phyloP scores from a whole-genome alignment of 2,329 filamentous ascomycete species.

The Cladophialophora chaetospira region DNA sequence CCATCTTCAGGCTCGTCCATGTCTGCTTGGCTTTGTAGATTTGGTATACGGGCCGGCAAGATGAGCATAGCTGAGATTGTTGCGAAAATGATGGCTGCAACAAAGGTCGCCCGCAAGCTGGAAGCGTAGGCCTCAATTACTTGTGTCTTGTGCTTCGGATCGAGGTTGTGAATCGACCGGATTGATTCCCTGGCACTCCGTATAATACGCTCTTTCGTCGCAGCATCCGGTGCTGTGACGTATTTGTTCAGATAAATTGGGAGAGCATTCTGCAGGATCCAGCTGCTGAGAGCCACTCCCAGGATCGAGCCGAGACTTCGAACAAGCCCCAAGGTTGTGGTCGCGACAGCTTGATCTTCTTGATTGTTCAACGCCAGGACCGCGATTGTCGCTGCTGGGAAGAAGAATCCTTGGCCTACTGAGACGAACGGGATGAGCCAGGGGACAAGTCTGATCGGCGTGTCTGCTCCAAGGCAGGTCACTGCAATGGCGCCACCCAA shows the following conservation, averaged over 20 bases:
- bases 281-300: conserved; percentile 31
- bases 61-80: conserved; percentile 20
- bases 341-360: conserved; percentile 49
- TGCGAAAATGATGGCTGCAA: conserved; percentile 16
- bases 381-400: conserved; percentile 45
- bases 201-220: conserved; percentile 29
- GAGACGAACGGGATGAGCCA: conserved; percentile 44
- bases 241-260: conserved; percentile 24
- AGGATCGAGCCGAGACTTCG: conserved; percentile 29
- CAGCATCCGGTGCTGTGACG: conserved; percentile 14
- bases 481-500: conserved; percentile 40
- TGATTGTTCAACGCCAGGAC: conserved; percentile 46
- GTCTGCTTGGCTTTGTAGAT: conserved; percentile 22
- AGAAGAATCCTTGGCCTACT: conserved; percentile 46
- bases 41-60: conserved; percentile 25
- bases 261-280: conserved; percentile 32
- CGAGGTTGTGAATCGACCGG: conserved; percentile 21
- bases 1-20: conserved; percentile 8
- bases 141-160: conserved; percentile 26
- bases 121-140: conserved; percentile 31
- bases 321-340: conserved; percentile 28
- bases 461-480: conserved; percentile 41
- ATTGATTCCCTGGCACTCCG: conserved; percentile 27
- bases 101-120: conserved; percentile 29
- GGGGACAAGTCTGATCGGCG: conserved; percentile 46